These are phyloP conservation scores for Globisporangium camurandrum DNA, from an alignment of 352 stramenopile genomes.

Conservation along the genomic window DNA sequence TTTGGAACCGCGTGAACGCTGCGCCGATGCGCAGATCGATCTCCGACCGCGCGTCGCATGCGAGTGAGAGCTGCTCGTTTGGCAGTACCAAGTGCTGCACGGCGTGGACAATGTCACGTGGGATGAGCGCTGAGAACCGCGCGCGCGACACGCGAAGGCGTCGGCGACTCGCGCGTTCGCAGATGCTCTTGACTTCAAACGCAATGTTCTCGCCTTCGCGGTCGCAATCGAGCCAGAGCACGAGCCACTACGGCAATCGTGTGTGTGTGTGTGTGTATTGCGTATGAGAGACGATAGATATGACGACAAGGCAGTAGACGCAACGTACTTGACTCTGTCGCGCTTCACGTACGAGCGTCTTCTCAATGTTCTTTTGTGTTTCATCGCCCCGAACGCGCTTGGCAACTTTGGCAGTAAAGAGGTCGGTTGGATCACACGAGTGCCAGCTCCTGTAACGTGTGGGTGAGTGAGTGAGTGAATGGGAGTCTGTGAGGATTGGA, in stretches of 20 bases:
- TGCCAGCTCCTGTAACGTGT: constrained; percentile 83
- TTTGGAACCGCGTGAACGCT: constrained; percentile 95
- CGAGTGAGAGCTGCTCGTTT: constrained; percentile 77
- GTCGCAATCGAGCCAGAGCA: constrained; percentile 99
- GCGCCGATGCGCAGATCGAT: constrained; percentile 93
- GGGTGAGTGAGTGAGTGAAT: not conserved
- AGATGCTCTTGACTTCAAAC: constrained; percentile 93
- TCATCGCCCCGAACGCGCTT: constrained; percentile 81
- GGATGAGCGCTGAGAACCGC: constrained; percentile 92
- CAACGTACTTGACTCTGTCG: constrained; percentile 52
- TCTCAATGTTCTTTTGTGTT: constrained; percentile 85
- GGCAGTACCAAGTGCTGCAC: constrained; percentile 73
- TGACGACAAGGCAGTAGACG: not conserved
- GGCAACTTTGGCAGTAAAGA: constrained; percentile 89
- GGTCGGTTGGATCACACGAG: constrained; percentile 88
- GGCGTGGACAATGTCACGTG: constrained; percentile 85
- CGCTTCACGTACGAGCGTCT: constrained; percentile 87
- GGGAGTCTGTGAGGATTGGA: not conserved
- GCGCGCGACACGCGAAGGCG: constrained; percentile 82
- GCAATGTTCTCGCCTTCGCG: constrained; percentile 99
- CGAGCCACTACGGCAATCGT: constrained; percentile 79
- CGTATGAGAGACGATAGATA: not conserved
- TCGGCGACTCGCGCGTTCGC: constrained; percentile 51
- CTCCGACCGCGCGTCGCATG: constrained; percentile 89
- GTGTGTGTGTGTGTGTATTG: constrained; percentile 5